Conservation (phyloP, 257 asterid species). For the Scutellaria barbata region DNA sequence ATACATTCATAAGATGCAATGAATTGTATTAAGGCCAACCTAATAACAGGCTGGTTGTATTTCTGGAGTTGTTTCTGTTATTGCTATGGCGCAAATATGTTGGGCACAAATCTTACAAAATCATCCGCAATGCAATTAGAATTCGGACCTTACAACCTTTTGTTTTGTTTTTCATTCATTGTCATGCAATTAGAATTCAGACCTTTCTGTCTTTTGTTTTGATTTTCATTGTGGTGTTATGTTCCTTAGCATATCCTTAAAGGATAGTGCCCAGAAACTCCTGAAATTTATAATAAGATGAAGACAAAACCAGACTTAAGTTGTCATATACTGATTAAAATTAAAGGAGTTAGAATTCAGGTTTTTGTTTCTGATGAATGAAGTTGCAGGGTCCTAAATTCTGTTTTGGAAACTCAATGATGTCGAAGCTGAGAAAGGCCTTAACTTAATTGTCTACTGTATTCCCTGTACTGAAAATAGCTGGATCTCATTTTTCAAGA, state of each 20-base stretch:
- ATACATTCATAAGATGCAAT: not conserved
- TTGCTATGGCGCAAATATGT: constrained; percentile 8
- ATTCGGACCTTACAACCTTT: not conserved
- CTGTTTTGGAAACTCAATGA: constrained; percentile 11
- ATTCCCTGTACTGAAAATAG: not conserved
- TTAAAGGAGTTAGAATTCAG: not conserved
- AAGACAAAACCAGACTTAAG: too few relatives aligned
- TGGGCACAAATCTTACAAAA: not conserved
- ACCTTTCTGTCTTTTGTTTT: too few relatives aligned
- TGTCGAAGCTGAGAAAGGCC: constrained; percentile 3
- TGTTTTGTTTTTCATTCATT: not conserved
- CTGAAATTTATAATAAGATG: too few relatives aligned
- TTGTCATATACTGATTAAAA: not conserved
- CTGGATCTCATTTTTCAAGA: not conserved
- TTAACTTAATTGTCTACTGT: not conserved
- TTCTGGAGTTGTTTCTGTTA: not conserved
- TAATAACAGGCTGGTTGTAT: not conserved
- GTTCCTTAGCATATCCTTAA: not conserved
- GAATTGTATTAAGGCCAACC: not conserved
- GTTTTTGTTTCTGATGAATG: not conserved
- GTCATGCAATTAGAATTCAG: not conserved
- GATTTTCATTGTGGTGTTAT: not conserved
- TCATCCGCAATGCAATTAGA: not conserved
- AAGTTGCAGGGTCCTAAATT: not conserved
- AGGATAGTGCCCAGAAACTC: too few relatives aligned